A percentile compares a stretch with the other conserved stretches of the same genome.
Evolutionary conservation across 2,329 filamentous ascomycete genomes (phyloP).

Genomic region (Cladophialophora yegresii): DNA sequence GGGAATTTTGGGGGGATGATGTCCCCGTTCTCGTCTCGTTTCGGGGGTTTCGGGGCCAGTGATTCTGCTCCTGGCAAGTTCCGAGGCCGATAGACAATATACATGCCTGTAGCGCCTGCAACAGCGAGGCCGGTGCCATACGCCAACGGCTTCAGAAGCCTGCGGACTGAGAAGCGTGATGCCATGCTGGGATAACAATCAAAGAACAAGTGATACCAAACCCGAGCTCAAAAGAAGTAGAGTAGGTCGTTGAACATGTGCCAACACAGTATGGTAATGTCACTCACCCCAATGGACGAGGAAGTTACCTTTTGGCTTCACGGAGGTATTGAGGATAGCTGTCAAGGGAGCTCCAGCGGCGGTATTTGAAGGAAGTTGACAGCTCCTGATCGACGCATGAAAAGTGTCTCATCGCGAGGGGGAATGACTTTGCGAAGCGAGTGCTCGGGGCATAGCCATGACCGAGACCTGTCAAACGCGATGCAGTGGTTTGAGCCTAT

Average conservation of each 20-base stretch:
- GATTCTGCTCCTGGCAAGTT: slow-evolving; percentile 58
- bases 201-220: slow-evolving; percentile 2
- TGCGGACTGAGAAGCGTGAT: slow-evolving; percentile 42
- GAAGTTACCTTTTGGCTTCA: background rate
- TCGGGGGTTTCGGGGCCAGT: slow-evolving; percentile 57
- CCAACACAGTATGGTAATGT: background rate
- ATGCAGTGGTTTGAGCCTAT: background rate
- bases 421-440: slow-evolving; percentile 3
- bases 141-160: slow-evolving; percentile 59
- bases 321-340: background rate
- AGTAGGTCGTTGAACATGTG: background rate
- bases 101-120: slow-evolving; percentile 56
- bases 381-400: slow-evolving; percentile 4
- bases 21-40: slow-evolving; percentile 56
- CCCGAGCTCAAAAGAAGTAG: background rate
- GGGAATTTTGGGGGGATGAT: slow-evolving; percentile 58
- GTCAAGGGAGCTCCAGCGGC: slow-evolving; percentile 13
- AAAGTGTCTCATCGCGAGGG: background rate
- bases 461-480: slow-evolving; percentile 11
- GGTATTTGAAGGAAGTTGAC: slow-evolving; percentile 19
- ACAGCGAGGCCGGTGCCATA: slow-evolving; percentile 60
- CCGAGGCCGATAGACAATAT: slow-evolving; percentile 62
- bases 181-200: slow-evolving; percentile 19
- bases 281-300: background rate
- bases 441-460: slow-evolving; percentile 16